Conservation (phyloP, 768 basidiomycete genomes). For the Leccinum longicurvipes region DNA sequence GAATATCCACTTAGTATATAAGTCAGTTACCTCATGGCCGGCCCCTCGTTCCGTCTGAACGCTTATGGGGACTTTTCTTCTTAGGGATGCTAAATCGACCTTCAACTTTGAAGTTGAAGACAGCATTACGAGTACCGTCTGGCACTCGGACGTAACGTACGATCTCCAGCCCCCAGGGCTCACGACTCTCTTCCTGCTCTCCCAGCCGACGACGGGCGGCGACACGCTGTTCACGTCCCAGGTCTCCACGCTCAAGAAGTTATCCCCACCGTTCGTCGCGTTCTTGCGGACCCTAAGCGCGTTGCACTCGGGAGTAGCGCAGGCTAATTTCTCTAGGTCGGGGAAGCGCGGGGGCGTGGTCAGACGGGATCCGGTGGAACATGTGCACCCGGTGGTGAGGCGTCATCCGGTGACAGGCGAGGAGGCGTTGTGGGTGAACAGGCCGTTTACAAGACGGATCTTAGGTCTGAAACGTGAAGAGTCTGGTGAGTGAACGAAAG, state of each 20-base stretch:
- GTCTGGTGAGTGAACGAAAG: constrained; percentile 48
- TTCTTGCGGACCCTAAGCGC: constrained; percentile 68
- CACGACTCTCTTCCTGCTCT: constrained; percentile 80
- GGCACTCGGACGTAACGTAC: constrained; percentile 80
- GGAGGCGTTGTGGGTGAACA: constrained; percentile 84
- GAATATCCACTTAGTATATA: constrained; percentile 79
- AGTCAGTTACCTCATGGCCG: constrained; percentile 31
- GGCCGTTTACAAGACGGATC: constrained; percentile 77
- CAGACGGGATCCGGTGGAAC: constrained; percentile 78
- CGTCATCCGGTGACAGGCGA: constrained; percentile 83
- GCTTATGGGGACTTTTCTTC: not conserved
- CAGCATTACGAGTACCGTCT: constrained; percentile 50
- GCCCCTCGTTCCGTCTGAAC: not conserved
- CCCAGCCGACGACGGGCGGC: constrained; percentile 60
- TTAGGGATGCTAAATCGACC: constrained; percentile 62
- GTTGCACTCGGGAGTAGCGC: constrained; percentile 79
- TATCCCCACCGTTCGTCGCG: constrained; percentile 47
- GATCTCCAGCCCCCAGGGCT: constrained; percentile 86
- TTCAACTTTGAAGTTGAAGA: constrained; percentile 75
- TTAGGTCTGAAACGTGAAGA: constrained; percentile 83
- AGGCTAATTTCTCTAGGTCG: constrained; percentile 68
- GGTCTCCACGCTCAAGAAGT: constrained; percentile 62
- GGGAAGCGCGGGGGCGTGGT: constrained; percentile 74
- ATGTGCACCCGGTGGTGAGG: constrained; percentile 75
- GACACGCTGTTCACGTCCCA: constrained; percentile 74